Evolutionary conservation across 2,329 filamentous ascomycete species (phyloP), one percentile per base, ranked within the genome.

Genomic region (Colletotrichum tamarilloi): DNA sequence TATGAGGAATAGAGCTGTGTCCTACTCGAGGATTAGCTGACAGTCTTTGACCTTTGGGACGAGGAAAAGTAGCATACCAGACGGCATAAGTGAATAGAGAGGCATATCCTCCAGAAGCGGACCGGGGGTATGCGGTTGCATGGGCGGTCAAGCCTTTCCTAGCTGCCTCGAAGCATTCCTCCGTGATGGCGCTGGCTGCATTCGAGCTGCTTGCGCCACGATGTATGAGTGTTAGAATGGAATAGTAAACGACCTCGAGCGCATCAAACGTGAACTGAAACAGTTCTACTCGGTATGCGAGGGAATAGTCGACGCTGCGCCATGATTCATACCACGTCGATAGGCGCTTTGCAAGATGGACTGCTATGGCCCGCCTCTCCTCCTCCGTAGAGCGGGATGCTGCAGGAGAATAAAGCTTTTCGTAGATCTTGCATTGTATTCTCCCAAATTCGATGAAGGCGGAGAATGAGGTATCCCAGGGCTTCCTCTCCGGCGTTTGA

Each of bases 1-100:
- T 76, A 77, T 5, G 76, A 77, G 3, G 74, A 75, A n/a, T 75
- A 75, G 38, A 76, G 68, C 19, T 76, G 72, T n/a, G 76, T 76
- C 76, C 76, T 77, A 5, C 2, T 22, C 3, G 38, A 5, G 38
- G 2, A 7, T 42, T 19, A 42, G 14, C 4, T 22, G 11, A 53
- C 26, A 53, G 53, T 19, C 2, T 38, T 35, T 35, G 32, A 4
- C 3, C 12, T 26, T 22, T 9, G 3, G 0, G 16, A 24, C 4
- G 32, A 19, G 1, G 35, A 11, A 2, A 19, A 2, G 30, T 5
- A 16, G 49, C 60, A n/a, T 74, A 77, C 76, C 75, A 77, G n/a
- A 76, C 64, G 12, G 75, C 74, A n/a, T 77, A 77, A 14, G 62
- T 66, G 5, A 73, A 74, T 11, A 76, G 32, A 2, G 76, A 71